These are phyloP conservation scores for Calcarisporium arbuscula DNA, from an alignment of 2,329 filamentous ascomycete genomes.

Conservation along the genomic window DNA sequence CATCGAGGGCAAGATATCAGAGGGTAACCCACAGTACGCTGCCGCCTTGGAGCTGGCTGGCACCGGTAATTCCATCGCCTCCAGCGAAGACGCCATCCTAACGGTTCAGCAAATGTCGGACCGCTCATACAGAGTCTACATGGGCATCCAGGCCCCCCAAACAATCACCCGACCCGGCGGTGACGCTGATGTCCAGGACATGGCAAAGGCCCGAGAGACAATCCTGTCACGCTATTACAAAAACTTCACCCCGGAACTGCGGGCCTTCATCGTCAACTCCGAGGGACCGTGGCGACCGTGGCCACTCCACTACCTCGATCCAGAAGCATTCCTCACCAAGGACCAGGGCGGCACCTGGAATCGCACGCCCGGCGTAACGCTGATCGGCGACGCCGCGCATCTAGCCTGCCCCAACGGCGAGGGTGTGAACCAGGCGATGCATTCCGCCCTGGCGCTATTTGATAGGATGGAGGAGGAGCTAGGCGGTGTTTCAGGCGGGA, in stretches of 20 bases:
- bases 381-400: conserved; percentile 8
- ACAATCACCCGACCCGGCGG: no score
- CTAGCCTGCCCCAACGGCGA: conserved; percentile 8
- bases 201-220: no score
- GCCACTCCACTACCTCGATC: conserved; percentile 3
- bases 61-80: not conserved
- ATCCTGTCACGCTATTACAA: no score
- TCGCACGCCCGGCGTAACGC: conserved; percentile 5
- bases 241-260: conserved; percentile 1
- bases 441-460: conserved; percentile 1
- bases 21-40: conserved; percentile 1
- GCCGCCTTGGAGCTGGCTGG: not conserved
- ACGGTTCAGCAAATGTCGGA: no score
- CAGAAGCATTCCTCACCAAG: not conserved
- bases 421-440: conserved; percentile 7
- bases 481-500: no score
- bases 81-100: conserved; percentile 1
- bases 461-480: not conserved
- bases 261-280: conserved; percentile 3
- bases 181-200: no score
- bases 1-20: conserved; percentile 1
- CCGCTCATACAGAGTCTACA: no score
- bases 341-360: no score
- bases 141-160: no score
- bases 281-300: conserved; percentile 1